Evolutionary conservation across 2,329 filamentous ascomycete species (phyloP), one percentile per base, ranked within the genome.

Genomic region (Plenodomus biglobosus): DNA sequence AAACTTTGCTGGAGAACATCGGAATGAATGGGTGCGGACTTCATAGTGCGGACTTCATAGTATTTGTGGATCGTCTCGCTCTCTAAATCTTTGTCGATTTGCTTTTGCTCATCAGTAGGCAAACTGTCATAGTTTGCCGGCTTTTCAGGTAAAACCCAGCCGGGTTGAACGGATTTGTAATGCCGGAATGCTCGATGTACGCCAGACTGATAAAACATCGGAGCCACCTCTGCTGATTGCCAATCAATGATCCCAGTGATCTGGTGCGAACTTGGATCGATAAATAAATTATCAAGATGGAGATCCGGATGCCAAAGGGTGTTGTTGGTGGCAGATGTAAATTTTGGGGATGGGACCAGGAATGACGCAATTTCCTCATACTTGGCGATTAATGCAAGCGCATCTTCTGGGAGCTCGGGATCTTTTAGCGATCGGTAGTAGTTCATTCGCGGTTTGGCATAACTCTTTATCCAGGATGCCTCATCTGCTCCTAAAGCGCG

Each of bases 31-130:
- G 66, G 63, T 3, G 61, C 58, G 8, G 59, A 58, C 30, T 65
- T 69, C 38, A 38, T 59, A 1, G 70, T 63, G 46, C 62, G 62
- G 15, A 64, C 60, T 42, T 70, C 61, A 46, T 71, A 70, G 53
- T 64, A 71, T 58, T 71, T 71, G 35, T 71, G 67, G 0, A 68
- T 46, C 0, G 42, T 69, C 45, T 71, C 61, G 22, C 58, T 70
- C 41, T 72, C 64, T n/a, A 70, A 27, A 48, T 69, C 50, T 10
- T 48, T 32, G 16, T 71, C 60, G 8, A 69, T 48, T 21, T 39
- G 38, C 24, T 52, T 62, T 32, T 69, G 50, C 39, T 71, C 60
- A 2, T 61, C 16, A 13, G 35, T 3, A 13, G 5, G 7, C 8
- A 37, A 20, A 16, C 10, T 37, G 13, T 37, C 35, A 22, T 64